Conservation (phyloP, 164 flowering plant genomes). For the Stephania yunnanensis region DNA sequence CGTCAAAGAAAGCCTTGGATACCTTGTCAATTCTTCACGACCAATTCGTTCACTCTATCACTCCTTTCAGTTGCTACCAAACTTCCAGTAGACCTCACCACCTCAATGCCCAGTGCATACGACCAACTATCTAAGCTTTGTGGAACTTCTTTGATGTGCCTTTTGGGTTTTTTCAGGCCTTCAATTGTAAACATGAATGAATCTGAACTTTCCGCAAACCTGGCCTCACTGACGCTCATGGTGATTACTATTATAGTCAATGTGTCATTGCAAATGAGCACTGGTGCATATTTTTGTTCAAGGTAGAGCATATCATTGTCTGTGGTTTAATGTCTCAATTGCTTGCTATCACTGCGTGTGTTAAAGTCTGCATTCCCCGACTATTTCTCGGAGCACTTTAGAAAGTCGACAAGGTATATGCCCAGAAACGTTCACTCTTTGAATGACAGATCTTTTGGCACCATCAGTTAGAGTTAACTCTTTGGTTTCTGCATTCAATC, state of each 20-base stretch:
- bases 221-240: background rate
- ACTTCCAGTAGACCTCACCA: conserved; percentile 13
- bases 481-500: no score
- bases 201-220: background rate
- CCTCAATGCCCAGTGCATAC: background rate
- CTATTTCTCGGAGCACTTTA: no score
- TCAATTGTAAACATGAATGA: background rate
- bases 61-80: conserved; percentile 7
- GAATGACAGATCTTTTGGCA: background rate
- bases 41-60: conserved; percentile 4
- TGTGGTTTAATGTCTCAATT: background rate
- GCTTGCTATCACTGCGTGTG: background rate
- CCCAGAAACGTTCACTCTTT: no score
- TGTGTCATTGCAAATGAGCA: background rate
- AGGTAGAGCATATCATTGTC: background rate
- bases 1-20: conserved; percentile 5
- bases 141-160: conserved; percentile 2
- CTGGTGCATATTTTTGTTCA: background rate
- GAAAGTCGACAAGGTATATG: background rate
- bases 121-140: conserved; percentile 14
- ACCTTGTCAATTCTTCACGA: conserved; percentile 5
- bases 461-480: background rate
- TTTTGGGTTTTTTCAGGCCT: background rate
- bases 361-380: background rate
- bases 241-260: conserved; percentile 1